Percentiles rank a stretch among this genome's conserved stretches.
phyloP scores from a whole-genome alignment of 257 asterid genomes.

The Leptodermis oblonga region DNA sequence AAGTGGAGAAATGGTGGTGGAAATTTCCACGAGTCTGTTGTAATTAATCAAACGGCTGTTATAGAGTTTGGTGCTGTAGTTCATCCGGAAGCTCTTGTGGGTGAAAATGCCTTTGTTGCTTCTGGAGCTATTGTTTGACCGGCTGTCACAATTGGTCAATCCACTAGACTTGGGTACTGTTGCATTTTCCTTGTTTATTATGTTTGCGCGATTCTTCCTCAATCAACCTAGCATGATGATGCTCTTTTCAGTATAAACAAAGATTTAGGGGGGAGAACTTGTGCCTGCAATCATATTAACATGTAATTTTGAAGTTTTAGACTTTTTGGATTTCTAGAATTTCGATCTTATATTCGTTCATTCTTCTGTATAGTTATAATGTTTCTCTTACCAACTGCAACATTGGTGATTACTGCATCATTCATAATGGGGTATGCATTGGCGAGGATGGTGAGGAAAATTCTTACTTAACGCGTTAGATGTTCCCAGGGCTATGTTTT shows the following conservation, averaged over 20 bases:
- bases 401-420: conserved; percentile 63
- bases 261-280: not conserved
- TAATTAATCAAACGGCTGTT: conserved; percentile 65
- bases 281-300: not conserved
- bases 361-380: conserved; percentile 41
- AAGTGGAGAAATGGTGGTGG: conserved; percentile 87
- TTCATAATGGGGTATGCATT: conserved; percentile 84
- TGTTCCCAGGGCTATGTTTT: not conserved
- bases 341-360: not conserved
- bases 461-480: not conserved
- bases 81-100: conserved; percentile 60
- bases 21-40: conserved; percentile 57
- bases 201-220: not conserved
- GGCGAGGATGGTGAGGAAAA: conserved; percentile 83
- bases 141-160: conserved; percentile 61
- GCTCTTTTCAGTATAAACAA: not conserved
- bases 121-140: conserved; percentile 83
- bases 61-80: conserved; percentile 69
- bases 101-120: conserved; percentile 57
- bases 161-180: conserved; percentile 75
- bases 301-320: not conserved
- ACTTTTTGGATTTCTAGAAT: not conserved
- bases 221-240: not conserved
- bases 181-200: not conserved
- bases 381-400: conserved; percentile 75